Conservation (phyloP, 495 filamentous ascomycete genomes). For the Lophiotrema nucula region DNA sequence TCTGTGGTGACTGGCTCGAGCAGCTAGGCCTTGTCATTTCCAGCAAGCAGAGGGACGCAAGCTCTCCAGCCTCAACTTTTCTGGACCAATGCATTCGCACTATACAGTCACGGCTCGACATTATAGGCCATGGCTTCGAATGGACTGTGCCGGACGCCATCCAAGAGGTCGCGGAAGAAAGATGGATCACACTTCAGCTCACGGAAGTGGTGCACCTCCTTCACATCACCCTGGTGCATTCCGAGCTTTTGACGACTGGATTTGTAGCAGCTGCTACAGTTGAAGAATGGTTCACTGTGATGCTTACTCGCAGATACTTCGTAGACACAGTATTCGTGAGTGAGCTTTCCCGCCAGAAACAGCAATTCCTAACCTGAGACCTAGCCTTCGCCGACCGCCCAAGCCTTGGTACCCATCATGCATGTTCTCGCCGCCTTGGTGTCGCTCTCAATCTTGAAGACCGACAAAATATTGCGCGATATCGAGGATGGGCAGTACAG, state of each 20-base stretch:
- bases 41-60: not conserved
- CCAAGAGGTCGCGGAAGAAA: constrained; percentile 54
- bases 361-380: not conserved
- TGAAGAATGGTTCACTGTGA: constrained; percentile 43
- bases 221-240: constrained; percentile 67
- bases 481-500: constrained; percentile 20
- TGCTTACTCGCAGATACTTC: constrained; percentile 24
- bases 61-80: not conserved
- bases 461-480: constrained; percentile 48
- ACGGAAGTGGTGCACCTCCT: constrained; percentile 70
- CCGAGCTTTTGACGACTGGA: constrained; percentile 51
- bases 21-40: constrained; percentile 24
- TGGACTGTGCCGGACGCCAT: constrained; percentile 52
- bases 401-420: constrained; percentile 59
- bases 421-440: constrained; percentile 67
- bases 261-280: constrained; percentile 60
- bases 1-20: constrained; percentile 35
- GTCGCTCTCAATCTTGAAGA: constrained; percentile 71
- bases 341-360: not conserved
- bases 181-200: constrained; percentile 62
- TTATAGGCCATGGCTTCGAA: constrained; percentile 49
- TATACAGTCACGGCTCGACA: constrained; percentile 44
- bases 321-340: constrained; percentile 1
- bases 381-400: constrained; percentile 34
- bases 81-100: constrained; percentile 19